Conservation (phyloP, 2,329 filamentous ascomycete genomes). For the Talaromyces amestolkiae region DNA sequence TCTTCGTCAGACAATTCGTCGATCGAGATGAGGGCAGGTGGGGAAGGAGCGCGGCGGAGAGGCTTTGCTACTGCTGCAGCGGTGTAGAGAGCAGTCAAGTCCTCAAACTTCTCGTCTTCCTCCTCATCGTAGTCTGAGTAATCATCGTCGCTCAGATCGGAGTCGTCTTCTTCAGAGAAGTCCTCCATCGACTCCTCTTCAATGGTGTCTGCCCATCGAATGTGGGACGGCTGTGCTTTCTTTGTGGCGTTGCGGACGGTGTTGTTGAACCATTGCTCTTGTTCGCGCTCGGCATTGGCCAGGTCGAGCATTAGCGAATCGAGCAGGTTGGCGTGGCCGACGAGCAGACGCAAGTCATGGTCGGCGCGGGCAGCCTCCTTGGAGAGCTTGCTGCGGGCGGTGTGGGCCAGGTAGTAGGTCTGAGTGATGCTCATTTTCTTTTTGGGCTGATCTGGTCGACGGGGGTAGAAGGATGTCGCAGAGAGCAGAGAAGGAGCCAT, state of each 20-base stretch:
- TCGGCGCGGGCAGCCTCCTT: conserved; percentile 84
- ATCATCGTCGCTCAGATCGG: conserved; percentile 53
- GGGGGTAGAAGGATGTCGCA: background rate
- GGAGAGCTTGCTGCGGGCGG: conserved; percentile 93
- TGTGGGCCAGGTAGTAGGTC: conserved; percentile 97
- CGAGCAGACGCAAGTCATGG: conserved; percentile 90
- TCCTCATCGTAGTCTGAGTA: conserved; percentile 49
- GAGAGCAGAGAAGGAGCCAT: conserved; percentile 5
- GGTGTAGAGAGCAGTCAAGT: conserved; percentile 19
- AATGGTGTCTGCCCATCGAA: conserved; percentile 83
- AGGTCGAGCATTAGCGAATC: conserved; percentile 91
- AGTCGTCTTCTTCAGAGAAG: conserved; percentile 60
- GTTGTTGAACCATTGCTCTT: conserved; percentile 97
- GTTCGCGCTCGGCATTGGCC: conserved; percentile 88
- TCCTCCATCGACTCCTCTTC: conserved; percentile 72
- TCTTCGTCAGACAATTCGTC: conserved; percentile 56
- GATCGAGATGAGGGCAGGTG: conserved; percentile 32
- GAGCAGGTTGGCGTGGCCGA: conserved; percentile 97
- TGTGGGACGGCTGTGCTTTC: conserved; percentile 62
- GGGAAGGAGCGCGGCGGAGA: conserved; percentile 32
- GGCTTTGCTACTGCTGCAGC: conserved; percentile 19
- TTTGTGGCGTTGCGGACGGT: conserved; percentile 73
- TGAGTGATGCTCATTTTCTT: conserved; percentile 97
- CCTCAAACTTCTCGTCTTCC: conserved; percentile 21
- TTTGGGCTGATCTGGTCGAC: conserved; percentile 5